Evolutionary conservation across 2,329 filamentous ascomycete genomes (phyloP), one percentile per base, ranked within the genome.

Genomic region (Ustulina deusta): DNA sequence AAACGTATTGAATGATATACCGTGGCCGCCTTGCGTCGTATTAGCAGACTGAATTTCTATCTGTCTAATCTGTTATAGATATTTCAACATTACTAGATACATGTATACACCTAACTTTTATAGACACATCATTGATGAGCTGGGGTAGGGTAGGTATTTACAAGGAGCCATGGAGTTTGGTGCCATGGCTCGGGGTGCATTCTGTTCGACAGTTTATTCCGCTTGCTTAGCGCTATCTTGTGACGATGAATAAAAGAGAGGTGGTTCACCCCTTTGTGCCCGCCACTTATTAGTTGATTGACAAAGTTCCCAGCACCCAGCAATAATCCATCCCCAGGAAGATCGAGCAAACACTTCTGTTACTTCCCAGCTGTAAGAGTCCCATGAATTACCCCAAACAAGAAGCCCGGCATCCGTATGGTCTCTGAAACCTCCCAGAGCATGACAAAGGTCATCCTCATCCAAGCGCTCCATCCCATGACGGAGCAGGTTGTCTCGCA

Each of bases 401-500:
- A 74, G 32, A 6, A 72, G 49, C 4, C 60, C 70, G 11, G 64
- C 17, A 20, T 56, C 48, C 9, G 10, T 27, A 13, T 20, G 3
- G 1, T 38, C 44, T 13, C 32, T 29, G 9, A 27, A 46, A 2
- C 64, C 63, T 9, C 63, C 44, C 56, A 71, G 56, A 32, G 38
- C 55, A 22, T 32, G 32, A 61, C 71, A 73, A 3, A 75, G 63
- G 29, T 72, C 67, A 7, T 73, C 70, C 2, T 77, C 73, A 32
- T 74, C 71, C 6, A 71, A 63, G 1, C 10, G 15, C 2, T 61
- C 48, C 1, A 48, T 2, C 15, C 69, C 56, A 54, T 15, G 17
- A 9, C 55, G 61, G 1, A 81, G 58, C 4, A 80, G 55, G 56
- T 79, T 80, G n/a, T 81, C 76, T 4, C 79, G 71, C 65, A 80